Evolutionary conservation across 1,284 basidiomycete genomes (phyloP).

Genomic region (Takashimella tepidaria): DNA sequence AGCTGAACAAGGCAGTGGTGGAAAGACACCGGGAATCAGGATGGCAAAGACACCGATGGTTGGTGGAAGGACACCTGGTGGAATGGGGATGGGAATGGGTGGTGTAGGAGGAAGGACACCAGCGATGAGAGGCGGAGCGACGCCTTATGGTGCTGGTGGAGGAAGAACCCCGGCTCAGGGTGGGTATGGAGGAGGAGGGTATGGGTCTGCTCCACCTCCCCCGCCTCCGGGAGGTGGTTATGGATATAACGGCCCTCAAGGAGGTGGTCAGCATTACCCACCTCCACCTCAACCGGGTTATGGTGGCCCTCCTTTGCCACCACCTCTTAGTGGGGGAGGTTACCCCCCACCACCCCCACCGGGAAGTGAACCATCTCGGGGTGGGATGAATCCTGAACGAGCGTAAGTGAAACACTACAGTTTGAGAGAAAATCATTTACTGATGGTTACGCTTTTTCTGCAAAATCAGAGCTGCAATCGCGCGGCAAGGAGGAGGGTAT

Average conservation of each 20-base stretch:
- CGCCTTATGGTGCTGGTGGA: conserved; percentile 17
- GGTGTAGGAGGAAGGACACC: conserved; percentile 7
- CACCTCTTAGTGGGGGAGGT: too few species aligned
- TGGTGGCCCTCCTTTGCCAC: not conserved
- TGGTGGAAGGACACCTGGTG: conserved; percentile 67
- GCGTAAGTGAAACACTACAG: too few species aligned
- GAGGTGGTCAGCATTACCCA: conserved; percentile 3
- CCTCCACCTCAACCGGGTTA: conserved; percentile 10
- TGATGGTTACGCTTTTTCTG: not conserved
- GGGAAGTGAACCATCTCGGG: conserved; percentile 4
- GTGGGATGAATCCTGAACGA: conserved; percentile 33
- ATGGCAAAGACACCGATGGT: conserved; percentile 48
- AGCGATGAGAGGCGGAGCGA: conserved; percentile 19
- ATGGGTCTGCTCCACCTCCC: too few species aligned
- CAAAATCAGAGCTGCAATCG: conserved; percentile 26
- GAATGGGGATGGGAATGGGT: conserved; percentile 60
- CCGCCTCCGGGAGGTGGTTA: too few species aligned
- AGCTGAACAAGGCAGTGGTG: conserved; percentile 51
- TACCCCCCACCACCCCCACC: conserved; percentile 7
- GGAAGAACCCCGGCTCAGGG: conserved; percentile 7
- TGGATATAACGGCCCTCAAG: too few species aligned
- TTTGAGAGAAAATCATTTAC: too few species aligned
- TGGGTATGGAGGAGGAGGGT: too few species aligned
- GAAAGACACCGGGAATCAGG: conserved; percentile 65
- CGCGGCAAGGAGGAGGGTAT: conserved; percentile 26